Base-by-base conservation (phyloP, 2,329 filamentous ascomycete genomes). In the Seiridium cupressi region DNA sequence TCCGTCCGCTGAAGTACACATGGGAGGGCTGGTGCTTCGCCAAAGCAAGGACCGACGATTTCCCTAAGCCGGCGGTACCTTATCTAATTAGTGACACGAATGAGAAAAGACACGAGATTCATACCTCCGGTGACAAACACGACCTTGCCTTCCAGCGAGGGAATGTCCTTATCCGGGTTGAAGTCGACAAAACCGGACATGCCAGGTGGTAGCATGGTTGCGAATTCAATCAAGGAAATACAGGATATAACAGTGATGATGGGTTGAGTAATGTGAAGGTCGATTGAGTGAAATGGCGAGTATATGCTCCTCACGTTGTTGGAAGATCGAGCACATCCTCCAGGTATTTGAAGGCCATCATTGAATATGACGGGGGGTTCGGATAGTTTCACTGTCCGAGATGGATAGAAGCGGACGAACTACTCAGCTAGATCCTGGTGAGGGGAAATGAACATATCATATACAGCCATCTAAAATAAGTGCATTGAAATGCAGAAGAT, bases 1-100 rank as follows among this genome's bases (percentile, higher is more conserved):
- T 80, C 40, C 82, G 79, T 1, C 80, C 81, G n/a, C 75, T 80
- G 58, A 86, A 76, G 70, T 81, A 84, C 59, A 87, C 81, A 55
- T 81, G 77, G 2, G 74, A 70, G 13, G 84, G 82, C n/a, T 72
- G 54, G 62, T 80, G 78, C 56, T 73, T 72, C 10, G 77, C 73
- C 6, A 81, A 70, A 3, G 74, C 72, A 10, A 75, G 64, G 44
- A 80, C 69, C 4, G 75, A 75, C 59, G 74, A 72, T 59, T 72
- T 75, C 31, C 79, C 80, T 2, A 81, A 69, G 0, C 79, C 79
- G 34, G 73, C 68, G 42, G 77, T 80, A 3, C 68, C 69, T 68
- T 44, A 13, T 40, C 5, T 34, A 13, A 5, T 51, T 32, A 40
- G 35, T 49, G 9, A n/a, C 35, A 32, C 26, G 5, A 34, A 51